Evolutionary conservation across 2,329 filamentous ascomycete species (phyloP), one percentile per base, ranked within the genome.

Genomic region (Colletotrichum sublineola): DNA sequence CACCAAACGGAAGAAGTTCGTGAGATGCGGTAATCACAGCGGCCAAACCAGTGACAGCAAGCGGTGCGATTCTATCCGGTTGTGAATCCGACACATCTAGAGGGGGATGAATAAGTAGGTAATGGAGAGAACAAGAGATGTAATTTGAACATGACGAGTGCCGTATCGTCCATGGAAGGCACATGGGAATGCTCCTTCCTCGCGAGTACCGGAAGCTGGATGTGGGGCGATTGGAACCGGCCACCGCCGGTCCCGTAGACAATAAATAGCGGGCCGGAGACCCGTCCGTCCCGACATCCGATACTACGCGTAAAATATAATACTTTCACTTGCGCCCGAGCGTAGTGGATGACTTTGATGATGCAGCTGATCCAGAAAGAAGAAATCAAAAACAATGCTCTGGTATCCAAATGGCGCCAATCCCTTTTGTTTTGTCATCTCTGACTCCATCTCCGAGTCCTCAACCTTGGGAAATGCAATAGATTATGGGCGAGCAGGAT

Each of bases 401-500:
- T 74, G 73, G 65, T 74, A 73, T 73, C 73, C 61, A 46, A 53
- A 62, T 67, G 62, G 62, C 62, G 69, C 73, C 68, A 50, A 62
- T 56, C 62, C 57, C 63, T 33, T 56, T 61, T 24, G 31, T 36
- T 50, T 75, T 7, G 46, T 46, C 57, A 36, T 72, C 48, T 42
- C 40, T 31, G 33, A 61, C 31, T 33, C 40, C 46, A 1, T n/a
- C 44, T 40, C 40, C 53, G 2, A 33, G 11, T 52, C n/a, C 38
- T 33, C 44, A 50, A 48, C 44, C 50, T 42, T 74, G 79, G 74
- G 75, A 82, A 82, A 77, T 83, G 82, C 74, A 84, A 82, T 64
- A 83, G 82, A 69, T 72, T 46, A 74, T 24, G 68, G 61, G 52
- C 67, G 62, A 52, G 55, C 58, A 24, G 91, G 90, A 78, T 95